These are phyloP conservation scores for Paraphaeosphaeria minitans DNA, from an alignment of 2,329 filamentous ascomycete genomes.

Conservation along the genomic window DNA sequence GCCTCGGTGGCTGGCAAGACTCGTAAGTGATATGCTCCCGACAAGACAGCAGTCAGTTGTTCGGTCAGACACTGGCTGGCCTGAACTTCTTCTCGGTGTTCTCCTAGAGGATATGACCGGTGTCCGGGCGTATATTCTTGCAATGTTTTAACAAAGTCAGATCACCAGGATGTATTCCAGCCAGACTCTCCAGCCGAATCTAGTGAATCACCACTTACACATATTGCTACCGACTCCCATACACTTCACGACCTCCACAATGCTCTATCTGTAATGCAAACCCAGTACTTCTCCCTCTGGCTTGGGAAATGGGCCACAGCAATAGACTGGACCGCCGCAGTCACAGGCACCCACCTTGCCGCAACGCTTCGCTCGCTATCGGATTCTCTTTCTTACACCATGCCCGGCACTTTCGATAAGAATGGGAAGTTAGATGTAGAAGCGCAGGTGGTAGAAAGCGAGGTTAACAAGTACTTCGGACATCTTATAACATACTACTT, in stretches of 20 bases:
- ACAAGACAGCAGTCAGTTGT: background rate
- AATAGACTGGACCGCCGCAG: slow-evolving; percentile 94
- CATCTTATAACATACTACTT: slow-evolving; percentile 82
- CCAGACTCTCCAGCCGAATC: background rate
- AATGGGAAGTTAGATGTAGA: slow-evolving; percentile 38
- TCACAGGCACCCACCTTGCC: slow-evolving; percentile 79
- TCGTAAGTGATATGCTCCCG: background rate
- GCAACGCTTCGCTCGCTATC: slow-evolving; percentile 75
- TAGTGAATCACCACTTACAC: background rate
- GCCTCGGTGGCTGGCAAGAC: background rate
- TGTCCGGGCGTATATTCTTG: background rate
- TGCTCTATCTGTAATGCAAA: slow-evolving; percentile 77
- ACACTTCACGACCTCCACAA: slow-evolving; percentile 47
- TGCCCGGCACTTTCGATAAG: slow-evolving; percentile 40
- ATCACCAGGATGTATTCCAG: background rate
- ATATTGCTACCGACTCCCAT: slow-evolving; percentile 2
- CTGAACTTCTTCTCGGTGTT: too few relatives aligned
- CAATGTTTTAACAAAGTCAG: background rate
- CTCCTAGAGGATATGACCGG: too few relatives aligned
- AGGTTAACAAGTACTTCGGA: slow-evolving; percentile 81
- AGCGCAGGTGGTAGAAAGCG: slow-evolving; percentile 67
- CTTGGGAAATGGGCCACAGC: slow-evolving; percentile 81
- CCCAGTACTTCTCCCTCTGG: slow-evolving; percentile 76
- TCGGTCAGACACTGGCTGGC: background rate
- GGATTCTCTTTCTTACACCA: slow-evolving; percentile 57